Base-by-base conservation (phyloP, 2,329 filamentous ascomycete genomes). In the Alternaria alternata region DNA sequence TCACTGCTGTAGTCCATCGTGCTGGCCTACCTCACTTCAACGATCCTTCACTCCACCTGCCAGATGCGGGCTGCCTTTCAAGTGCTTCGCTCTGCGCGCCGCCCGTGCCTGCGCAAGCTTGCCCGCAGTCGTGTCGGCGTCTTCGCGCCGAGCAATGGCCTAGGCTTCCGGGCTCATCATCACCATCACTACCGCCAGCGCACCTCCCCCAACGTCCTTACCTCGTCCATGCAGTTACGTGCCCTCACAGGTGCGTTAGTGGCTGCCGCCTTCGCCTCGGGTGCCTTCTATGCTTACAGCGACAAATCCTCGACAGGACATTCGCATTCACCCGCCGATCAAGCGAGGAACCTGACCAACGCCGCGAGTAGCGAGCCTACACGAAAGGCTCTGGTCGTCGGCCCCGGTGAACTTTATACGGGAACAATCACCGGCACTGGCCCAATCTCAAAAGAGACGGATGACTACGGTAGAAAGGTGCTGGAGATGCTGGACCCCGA, bases 401-500 rank as follows among this genome's bases (percentile, higher is more conserved):
- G 94, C 62, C 91, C 94, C 73, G 93, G 96, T 75, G 90, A 96
- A 78, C 87, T 99, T 51, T 94, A 94, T 75, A 95, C 94, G 11
- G 91, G 92, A 24, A 91, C 92, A 8, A 89, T 97, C 64, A 88
- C 93, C 18, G 92, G 91, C 60, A 91, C 96, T 72, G 91, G 89
- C 7, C 93, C 94, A 20, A 88, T 99, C 61, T 91, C 91, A 46
- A 99, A 99, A 81, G 87, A 91, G 71, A 93, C 91, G 4, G 91
- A 94, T 80, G 91, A 93, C 75, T 91, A 91, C 77, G 93, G 93
- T 30, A 88, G 90, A 66, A 92, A 91, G 75, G 90, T 97, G 34
- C 84, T 99, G 61, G 94, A 97, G 83, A 99, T 99, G 94, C 84
- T 99, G 79, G 96, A 92, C 11, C 91, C 94, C 1, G 94, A 97